Percentiles rank a stretch among this genome's conserved stretches.
These are phyloP conservation scores for Raffaelea ambrosiae DNA, from an alignment of 2,329 filamentous ascomycete species.

Conservation along the genomic window DNA sequence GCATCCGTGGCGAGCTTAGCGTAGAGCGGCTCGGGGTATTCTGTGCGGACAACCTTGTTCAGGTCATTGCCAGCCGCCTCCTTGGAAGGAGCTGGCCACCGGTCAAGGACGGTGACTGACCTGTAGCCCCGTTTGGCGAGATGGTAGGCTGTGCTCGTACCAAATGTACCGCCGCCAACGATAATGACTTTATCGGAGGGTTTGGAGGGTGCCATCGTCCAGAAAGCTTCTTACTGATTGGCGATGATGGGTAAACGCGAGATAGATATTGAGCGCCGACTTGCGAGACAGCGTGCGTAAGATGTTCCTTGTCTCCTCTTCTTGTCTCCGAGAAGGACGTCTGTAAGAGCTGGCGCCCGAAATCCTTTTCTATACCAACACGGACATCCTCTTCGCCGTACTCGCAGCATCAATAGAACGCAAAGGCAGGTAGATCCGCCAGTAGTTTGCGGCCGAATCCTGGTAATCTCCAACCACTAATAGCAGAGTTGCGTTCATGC, in stretches of 20 bases:
- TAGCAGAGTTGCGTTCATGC: too few species aligned
- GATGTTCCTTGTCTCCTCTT: too few species aligned
- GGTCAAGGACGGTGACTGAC: slow-evolving; percentile 43
- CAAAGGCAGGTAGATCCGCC: background rate
- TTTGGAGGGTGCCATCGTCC: background rate
- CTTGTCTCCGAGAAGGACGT: background rate
- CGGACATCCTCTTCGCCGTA: too few species aligned
- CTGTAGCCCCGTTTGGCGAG: slow-evolving; percentile 32
- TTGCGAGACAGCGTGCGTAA: too few species aligned
- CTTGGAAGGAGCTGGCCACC: slow-evolving; percentile 26
- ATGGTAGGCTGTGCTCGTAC: slow-evolving; percentile 40
- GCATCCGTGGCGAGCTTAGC: slow-evolving; percentile 32
- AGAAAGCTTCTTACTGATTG: too few species aligned
- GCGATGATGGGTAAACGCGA: too few species aligned
- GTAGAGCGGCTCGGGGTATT: slow-evolving; percentile 50
- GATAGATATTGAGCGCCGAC: too few species aligned
- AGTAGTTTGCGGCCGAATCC: background rate
- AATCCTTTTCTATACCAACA: too few species aligned
- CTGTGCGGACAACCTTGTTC: slow-evolving; percentile 52
- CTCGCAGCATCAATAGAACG: too few species aligned
- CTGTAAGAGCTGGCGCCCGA: too few species aligned
- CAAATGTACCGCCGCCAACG: slow-evolving; percentile 38
- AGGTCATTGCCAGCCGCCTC: slow-evolving; percentile 46
- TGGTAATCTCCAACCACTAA: too few species aligned
- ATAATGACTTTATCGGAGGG: slow-evolving; percentile 21